Base-by-base conservation (phyloP, 2,329 filamentous ascomycete species). In the Ascochyta lentis region DNA sequence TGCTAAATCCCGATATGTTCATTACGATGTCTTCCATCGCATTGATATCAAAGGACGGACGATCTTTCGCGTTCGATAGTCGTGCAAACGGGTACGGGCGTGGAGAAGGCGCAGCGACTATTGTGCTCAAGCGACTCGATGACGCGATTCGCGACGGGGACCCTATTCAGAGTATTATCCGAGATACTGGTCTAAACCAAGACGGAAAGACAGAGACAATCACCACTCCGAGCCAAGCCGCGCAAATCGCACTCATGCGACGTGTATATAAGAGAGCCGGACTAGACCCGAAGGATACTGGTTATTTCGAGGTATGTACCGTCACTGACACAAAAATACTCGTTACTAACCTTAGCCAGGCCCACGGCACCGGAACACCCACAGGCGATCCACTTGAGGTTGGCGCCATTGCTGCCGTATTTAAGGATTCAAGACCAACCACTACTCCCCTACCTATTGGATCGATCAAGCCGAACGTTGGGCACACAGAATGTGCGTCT, bases 351-450 rank as follows among this genome's bases (percentile, higher is more conserved):
- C 29, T 31, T 12, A 31, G 2, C 1, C 10, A 31, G 29, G 29
- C 29, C 10, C 75, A 78, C 53, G 85, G 84, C 9, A 86, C 84
- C 0, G 84, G 84, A 4, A 87, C 84, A 2, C 77, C 80, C 33
- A 83, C 80, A 6, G 70, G 66, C 23, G 69, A 72, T 34, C 64
- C 67, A 1, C 48, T 66, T 3, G 69, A 72, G 35, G 56, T 63
- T 1, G 29, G 35, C 13, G 65, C 58, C 6, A 50, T 66, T 24
- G 56, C 49, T 2, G 41, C 33, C 2, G 59, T 64, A 0, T 67
- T 69, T 38, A 24, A 38, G 15, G 10, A 33, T n/a, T 38, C 23
- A 12, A 31, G 29, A 31, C 2, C 9, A 1, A 12, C 10, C 10
- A 12, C 9, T 31, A 12, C 2, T 31, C 29, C 29, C 5, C 54